Evolutionary conservation across 805 yeast species (phyloP).

Genomic region (Wickerhamiella kurtzmanii): DNA sequence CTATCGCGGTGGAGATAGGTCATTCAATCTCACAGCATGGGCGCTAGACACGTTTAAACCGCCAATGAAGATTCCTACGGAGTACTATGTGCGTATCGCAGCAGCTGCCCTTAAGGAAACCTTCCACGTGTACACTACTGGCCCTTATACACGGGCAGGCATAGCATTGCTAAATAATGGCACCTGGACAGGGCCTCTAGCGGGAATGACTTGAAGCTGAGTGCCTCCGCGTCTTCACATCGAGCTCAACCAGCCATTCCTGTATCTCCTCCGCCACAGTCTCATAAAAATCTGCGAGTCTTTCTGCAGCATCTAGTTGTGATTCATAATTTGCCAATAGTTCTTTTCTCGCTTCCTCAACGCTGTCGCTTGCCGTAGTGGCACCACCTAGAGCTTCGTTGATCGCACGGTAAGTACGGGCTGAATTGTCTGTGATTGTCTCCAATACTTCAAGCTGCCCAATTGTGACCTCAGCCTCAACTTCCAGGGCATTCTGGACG

Average conservation of each 20-base stretch:
- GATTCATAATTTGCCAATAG: not conserved
- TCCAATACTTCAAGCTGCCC: constrained; percentile 1
- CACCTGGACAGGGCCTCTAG: constrained; percentile 1
- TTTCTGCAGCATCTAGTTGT: not conserved
- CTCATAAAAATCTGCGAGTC: not conserved
- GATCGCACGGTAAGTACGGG: not conserved
- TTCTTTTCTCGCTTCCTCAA: not conserved
- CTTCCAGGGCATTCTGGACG: not conserved
- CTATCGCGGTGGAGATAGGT: constrained; percentile 41
- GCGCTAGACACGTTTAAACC: constrained; percentile 2
- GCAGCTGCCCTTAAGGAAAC: constrained; percentile 7
- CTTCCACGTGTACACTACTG: not conserved
- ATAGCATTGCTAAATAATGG: not conserved
- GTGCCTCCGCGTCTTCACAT: not conserved
- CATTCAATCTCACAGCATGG: constrained; percentile 24
- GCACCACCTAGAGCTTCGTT: not conserved
- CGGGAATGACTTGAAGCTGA: not conserved
- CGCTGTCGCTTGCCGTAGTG: not conserved
- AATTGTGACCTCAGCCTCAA: not conserved
- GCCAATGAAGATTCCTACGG: not conserved
- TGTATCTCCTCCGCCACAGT: not conserved
- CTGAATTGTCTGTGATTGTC: not conserved
- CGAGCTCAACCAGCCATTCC: not conserved
- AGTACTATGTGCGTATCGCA: constrained; percentile 15
- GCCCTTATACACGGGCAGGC: constrained; percentile 4